Evolutionary conservation across 2,329 filamentous ascomycete species (phyloP).

Genomic region (Lachnum nothofagi): DNA sequence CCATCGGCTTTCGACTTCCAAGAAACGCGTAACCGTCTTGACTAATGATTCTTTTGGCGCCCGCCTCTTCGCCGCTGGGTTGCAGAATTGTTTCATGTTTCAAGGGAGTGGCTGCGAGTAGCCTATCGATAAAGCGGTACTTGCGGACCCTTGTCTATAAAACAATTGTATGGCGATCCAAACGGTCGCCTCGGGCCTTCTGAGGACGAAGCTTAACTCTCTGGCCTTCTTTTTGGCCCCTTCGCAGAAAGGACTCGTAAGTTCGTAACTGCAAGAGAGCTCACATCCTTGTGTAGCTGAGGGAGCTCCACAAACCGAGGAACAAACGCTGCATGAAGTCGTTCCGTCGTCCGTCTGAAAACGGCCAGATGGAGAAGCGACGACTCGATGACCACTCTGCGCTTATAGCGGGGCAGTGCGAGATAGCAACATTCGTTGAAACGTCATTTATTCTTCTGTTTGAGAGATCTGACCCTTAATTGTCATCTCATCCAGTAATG

Average conservation of each 20-base stretch:
- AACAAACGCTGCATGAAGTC: slow-evolving; percentile 14
- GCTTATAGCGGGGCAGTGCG: slow-evolving; percentile 23
- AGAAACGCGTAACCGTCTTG: neutral
- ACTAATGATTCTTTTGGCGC: slow-evolving; percentile 2
- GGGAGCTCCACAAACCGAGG: slow-evolving; percentile 2
- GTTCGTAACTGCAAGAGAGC: neutral
- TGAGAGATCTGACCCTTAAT: neutral
- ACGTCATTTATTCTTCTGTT: neutral
- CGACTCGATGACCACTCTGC: slow-evolving; percentile 18
- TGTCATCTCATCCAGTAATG: neutral
- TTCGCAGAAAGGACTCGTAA: neutral
- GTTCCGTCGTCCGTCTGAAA: slow-evolving; percentile 13
- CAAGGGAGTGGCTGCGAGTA: neutral
- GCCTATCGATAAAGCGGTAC: slow-evolving; percentile 3
- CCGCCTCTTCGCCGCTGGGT: neutral
- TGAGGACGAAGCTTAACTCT: neutral
- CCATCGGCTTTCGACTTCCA: slow-evolving; percentile 5
- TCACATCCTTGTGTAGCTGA: slow-evolving; percentile 19
- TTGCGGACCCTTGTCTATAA: slow-evolving; percentile 5
- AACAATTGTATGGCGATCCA: slow-evolving; percentile 1
- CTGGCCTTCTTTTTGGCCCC: neutral
- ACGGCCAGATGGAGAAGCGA: slow-evolving; percentile 1
- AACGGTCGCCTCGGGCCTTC: neutral
- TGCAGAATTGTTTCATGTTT: slow-evolving; percentile 7
- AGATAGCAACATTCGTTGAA: neutral